Conservation (phyloP, 129 eudicot genomes). For the Arctium minus region DNA sequence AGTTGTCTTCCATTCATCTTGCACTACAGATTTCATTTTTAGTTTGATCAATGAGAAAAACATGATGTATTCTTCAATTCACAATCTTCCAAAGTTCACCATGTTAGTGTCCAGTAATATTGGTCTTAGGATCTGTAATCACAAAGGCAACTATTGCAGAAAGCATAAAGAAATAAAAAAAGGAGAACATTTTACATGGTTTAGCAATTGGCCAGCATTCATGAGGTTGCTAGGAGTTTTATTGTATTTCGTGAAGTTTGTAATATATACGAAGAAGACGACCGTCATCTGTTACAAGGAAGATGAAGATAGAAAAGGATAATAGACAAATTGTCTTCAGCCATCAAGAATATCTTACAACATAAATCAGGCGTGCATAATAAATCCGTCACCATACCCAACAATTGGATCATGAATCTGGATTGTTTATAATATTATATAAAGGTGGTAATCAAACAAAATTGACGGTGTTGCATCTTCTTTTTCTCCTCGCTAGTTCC, state of each 20-base stretch:
- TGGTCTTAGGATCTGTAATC: neutral
- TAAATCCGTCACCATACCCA: neutral
- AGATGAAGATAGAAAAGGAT: neutral
- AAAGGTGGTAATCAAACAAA: neutral
- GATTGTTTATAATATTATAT: neutral
- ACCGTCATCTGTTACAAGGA: neutral
- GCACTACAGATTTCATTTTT: neutral
- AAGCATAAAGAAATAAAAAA: neutral
- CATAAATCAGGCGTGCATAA: neutral
- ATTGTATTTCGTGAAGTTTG: neutral
- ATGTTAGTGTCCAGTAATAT: constrained; percentile 1
- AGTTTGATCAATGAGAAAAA: neutral
- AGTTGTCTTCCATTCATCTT: neutral
- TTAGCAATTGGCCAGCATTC: neutral
- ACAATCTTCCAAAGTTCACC: neutral
- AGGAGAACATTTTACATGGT: neutral
- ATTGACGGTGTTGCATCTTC: neutral
- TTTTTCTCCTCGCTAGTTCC: neutral
- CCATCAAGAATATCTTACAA: neutral
- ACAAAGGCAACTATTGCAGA: constrained; percentile 4
- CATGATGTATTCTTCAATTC: neutral
- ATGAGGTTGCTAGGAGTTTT: neutral
- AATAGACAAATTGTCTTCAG: neutral
- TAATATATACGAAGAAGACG: neutral
- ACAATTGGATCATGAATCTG: neutral